Evolutionary conservation across 495 filamentous ascomycete species (phyloP).

Genomic region (Aspergillus cavernicola): DNA sequence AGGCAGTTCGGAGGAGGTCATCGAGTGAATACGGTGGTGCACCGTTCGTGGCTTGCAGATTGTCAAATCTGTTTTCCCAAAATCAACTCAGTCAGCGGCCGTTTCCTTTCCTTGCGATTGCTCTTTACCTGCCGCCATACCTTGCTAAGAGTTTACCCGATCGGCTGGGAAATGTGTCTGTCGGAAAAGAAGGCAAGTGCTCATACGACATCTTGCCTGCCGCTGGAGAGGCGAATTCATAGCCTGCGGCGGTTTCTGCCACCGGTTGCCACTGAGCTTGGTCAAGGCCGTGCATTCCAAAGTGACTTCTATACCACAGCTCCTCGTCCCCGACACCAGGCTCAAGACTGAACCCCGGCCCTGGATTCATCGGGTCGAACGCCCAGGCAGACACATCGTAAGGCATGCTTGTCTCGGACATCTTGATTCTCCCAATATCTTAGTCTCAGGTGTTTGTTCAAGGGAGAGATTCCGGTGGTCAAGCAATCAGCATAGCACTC

Average conservation of each 20-base stretch:
- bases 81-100: background rate
- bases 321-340: constrained; percentile 1
- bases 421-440: background rate
- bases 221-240: background rate
- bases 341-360: constrained; percentile 2
- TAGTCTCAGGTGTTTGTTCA: too few species aligned
- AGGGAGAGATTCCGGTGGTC: too few species aligned
- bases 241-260: background rate
- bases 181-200: background rate
- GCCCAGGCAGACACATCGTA: constrained; percentile 3
- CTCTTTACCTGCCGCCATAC: background rate
- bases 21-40: constrained; percentile 6
- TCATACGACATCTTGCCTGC: constrained; percentile 2
- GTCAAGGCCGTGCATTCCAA: constrained; percentile 4
- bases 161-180: background rate
- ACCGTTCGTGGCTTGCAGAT: constrained; percentile 1
- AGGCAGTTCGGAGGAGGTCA: constrained; percentile 18
- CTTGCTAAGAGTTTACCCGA: constrained; percentile 11
- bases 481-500: background rate
- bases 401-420: constrained; percentile 6
- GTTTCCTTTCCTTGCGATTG: background rate
- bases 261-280: background rate
- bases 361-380: constrained; percentile 7
- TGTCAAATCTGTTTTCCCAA: constrained; percentile 2
- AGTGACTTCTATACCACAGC: constrained; percentile 8